Base-by-base conservation (phyloP, 768 basidiomycete genomes). In the Myochromella boudieri region DNA sequence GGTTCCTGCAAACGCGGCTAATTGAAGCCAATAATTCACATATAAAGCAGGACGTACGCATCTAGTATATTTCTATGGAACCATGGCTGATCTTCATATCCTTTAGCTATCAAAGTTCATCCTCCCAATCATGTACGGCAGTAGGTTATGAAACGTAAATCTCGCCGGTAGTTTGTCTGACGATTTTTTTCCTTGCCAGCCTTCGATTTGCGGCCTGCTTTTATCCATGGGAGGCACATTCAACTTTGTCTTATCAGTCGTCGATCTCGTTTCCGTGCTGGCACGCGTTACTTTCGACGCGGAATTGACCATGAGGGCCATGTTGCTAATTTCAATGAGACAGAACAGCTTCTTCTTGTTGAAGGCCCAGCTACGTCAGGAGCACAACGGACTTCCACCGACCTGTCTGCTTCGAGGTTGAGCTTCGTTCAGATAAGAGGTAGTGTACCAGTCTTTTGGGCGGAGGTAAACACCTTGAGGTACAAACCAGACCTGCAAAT, bases 241-340 rank as follows among this genome's bases (percentile, higher is more conserved):
- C 83, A 88, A 37, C 75, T 98, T 54, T 84, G 82, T 57, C 83
- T 99, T 58, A 87, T 98, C 56, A 94, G 94, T 55, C 86, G 97
- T 22, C 88, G 95, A 42, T 95, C 92, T 9, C 88, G 97, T 17
- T 89, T 87, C 70, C 84, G 95, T 48, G 92, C 97, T 22, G 97
- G 97, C 4, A 97, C 97, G 11, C 90, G 97, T 40, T 98, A 95
- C 76, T 97, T 98, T 70, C 81, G 92, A 15, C 85, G 97, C 37
- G 97, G 97, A 4, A 77, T 99, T 55, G 94, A 98, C 64, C 71
- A 81, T 15, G 74, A 87, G 7, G 97, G 95, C 2, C 81, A 97
- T 62, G 90, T 91, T 32, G 92, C 94, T 47, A 99, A 99, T 67
- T 98, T 92, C 70, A 97, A 97, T 63, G 97, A 99, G 67, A 95